A percentile compares a stretch with the other conserved stretches of the same genome.
These are phyloP conservation scores for Seiridium unicorne DNA, from an alignment of 2,329 filamentous ascomycete genomes.

Conservation along the genomic window DNA sequence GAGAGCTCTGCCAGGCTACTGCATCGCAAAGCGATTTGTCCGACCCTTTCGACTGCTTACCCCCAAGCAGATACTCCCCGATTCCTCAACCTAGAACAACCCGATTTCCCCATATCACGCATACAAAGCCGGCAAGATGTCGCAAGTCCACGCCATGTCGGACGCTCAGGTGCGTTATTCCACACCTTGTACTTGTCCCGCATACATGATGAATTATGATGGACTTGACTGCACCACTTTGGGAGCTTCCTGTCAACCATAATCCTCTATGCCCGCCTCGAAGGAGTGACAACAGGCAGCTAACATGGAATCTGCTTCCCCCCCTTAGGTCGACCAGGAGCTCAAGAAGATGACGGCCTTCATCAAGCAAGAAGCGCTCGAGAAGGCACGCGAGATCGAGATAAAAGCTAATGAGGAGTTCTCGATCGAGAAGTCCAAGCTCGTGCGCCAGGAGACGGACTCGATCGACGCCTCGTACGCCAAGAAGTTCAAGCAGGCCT, in stretches of 20 bases:
- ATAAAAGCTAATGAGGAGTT: slow-evolving; percentile 99
- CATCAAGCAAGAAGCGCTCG: slow-evolving; percentile 96
- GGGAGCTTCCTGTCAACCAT: no score
- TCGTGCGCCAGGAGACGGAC: slow-evolving; percentile 91
- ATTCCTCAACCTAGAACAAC: no score
- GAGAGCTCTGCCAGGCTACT: no score
- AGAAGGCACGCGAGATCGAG: slow-evolving; percentile 96
- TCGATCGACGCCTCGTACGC: slow-evolving; percentile 91
- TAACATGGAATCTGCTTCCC: slow-evolving; percentile 4
- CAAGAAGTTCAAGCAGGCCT: slow-evolving; percentile 98
- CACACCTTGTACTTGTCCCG: not conserved
- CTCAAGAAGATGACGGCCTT: slow-evolving; percentile 99
- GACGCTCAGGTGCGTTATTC: slow-evolving; percentile 78
- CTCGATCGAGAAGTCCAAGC: slow-evolving; percentile 97
- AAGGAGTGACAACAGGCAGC: slow-evolving; percentile 14
- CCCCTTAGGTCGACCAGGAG: slow-evolving; percentile 83
- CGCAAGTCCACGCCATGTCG: slow-evolving; percentile 89
- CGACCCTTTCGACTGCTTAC: no score
- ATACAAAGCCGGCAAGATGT: slow-evolving; percentile 64
- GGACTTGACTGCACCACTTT: no score
- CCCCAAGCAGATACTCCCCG: no score
- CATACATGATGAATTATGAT: not conserved
- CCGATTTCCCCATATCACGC: slow-evolving; percentile 12
- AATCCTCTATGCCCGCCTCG: not conserved
- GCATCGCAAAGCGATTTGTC: no score